Evolutionary conservation across 805 yeast genomes (phyloP).

Genomic region (Candida broadrunensis): DNA sequence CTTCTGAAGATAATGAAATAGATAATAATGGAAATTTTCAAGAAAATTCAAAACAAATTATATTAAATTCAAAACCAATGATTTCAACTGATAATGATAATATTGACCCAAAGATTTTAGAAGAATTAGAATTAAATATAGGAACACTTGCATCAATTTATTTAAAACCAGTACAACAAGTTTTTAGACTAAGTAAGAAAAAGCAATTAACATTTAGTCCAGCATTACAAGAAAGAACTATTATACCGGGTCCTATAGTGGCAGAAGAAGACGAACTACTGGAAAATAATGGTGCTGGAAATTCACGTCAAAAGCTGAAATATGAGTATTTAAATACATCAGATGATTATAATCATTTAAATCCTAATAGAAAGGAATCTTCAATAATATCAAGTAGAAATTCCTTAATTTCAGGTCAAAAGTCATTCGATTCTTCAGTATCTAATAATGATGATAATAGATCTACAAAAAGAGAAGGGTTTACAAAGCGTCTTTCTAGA

Average conservation of each 20-base stretch:
- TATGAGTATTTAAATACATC: neutral
- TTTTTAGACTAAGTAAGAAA: constrained; percentile 63
- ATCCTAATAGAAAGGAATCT: neutral
- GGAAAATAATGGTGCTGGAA: neutral
- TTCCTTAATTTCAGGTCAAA: constrained; percentile 9
- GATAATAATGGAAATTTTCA: constrained; percentile 40
- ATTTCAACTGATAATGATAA: constrained; percentile 67
- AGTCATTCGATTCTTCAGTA: constrained; percentile 18
- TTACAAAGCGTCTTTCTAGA: constrained; percentile 30
- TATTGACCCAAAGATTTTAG: constrained; percentile 65
- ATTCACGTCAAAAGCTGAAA: too few relatives aligned
- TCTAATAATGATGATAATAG: constrained; percentile 10
- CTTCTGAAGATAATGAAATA: constrained; percentile 34
- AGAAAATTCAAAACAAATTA: constrained; percentile 41
- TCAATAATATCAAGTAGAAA: constrained; percentile 1
- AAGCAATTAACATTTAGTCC: constrained; percentile 49
- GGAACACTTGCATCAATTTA: constrained; percentile 84
- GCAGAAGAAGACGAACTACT: neutral
- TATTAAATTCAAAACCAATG: constrained; percentile 58
- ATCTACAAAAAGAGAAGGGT: constrained; percentile 18
- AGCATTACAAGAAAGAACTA: constrained; percentile 24
- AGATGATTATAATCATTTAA: neutral
- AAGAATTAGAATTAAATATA: constrained; percentile 77
- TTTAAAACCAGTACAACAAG: constrained; percentile 77
- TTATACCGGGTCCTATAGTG: neutral